Percentiles rank a stretch among this genome's conserved stretches.
Conservation (phyloP, 2,329 filamentous ascomycete genomes). For the Penicillium italicum region DNA sequence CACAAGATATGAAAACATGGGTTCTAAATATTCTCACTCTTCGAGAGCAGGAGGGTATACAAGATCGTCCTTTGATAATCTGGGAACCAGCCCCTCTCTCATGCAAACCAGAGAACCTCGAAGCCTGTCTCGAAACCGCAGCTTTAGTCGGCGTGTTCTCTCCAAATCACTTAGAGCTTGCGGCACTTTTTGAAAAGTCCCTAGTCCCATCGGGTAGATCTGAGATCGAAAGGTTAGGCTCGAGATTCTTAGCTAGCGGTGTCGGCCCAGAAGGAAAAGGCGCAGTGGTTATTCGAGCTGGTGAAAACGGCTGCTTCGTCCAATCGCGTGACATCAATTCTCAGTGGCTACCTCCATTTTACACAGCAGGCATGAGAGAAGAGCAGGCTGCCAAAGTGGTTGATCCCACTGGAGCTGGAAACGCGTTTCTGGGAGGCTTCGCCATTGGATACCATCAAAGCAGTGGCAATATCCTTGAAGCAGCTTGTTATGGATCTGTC, state of each 20-base stretch:
- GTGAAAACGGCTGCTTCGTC: constrained; percentile 31
- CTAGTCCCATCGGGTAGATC: background rate
- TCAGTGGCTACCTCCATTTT: constrained; percentile 32
- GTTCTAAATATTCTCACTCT: constrained; percentile 16
- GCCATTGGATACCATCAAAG: constrained; percentile 25
- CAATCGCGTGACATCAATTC: constrained; percentile 4
- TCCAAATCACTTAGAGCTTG: constrained; percentile 40
- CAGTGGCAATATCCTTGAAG: constrained; percentile 17
- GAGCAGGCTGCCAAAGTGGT: constrained; percentile 20
- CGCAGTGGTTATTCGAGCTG: constrained; percentile 30
- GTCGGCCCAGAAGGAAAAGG: constrained; percentile 17
- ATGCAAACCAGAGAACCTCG: constrained; percentile 22
- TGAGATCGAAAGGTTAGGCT: constrained; percentile 15
- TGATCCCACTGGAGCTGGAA: constrained; percentile 39
- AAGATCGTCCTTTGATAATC: constrained; percentile 17
- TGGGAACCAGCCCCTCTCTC: constrained; percentile 27
- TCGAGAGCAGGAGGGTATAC: constrained; percentile 6
- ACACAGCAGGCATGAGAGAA: background rate
- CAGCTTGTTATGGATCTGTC: constrained; percentile 33
- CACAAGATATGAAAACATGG: constrained; percentile 12
- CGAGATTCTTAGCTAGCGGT: constrained; percentile 7
- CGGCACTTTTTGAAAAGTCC: constrained; percentile 16
- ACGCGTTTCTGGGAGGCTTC: constrained; percentile 37
- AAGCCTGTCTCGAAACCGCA: constrained; percentile 16
- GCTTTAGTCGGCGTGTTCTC: constrained; percentile 34